These are phyloP conservation scores for Glycine latifolia DNA, from an alignment of 306 rosid species.

Conservation along the genomic window DNA sequence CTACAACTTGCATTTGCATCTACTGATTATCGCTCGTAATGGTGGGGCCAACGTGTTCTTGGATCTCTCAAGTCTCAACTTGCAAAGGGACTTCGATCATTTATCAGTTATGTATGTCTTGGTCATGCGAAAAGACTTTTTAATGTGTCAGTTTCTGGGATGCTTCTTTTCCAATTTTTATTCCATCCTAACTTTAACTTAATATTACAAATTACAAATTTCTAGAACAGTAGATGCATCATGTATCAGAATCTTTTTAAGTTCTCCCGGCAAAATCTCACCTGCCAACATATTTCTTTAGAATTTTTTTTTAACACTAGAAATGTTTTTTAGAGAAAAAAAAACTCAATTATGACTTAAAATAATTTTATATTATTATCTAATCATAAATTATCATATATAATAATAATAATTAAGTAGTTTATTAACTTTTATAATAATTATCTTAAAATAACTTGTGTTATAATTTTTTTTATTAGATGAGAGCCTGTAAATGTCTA, in stretches of 20 bases:
- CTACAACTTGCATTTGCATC: slow-evolving; percentile 36
- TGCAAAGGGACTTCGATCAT: not conserved
- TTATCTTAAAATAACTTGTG: too few relatives aligned
- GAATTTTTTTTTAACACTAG: not conserved
- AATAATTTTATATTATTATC: too few relatives aligned
- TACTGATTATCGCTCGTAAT: not conserved
- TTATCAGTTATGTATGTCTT: not conserved
- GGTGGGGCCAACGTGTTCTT: slow-evolving; percentile 35
- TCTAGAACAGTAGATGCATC: too few relatives aligned
- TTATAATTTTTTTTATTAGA: too few relatives aligned
- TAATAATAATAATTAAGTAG: too few relatives aligned
- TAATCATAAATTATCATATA: too few relatives aligned
- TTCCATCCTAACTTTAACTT: not conserved
- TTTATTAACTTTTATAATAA: too few relatives aligned
- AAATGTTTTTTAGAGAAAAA: not conserved
- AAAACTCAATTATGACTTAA: too few relatives aligned
- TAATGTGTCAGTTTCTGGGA: not conserved
- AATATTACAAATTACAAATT: too few relatives aligned
- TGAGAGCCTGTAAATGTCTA: too few relatives aligned
- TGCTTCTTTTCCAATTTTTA: not conserved
- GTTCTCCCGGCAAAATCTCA: not conserved
- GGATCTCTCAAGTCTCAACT: slow-evolving; percentile 21
- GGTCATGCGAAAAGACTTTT: not conserved
- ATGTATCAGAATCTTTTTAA: not conserved
- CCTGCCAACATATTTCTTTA: not conserved